Conservation (phyloP, 805 yeast species). For the Metschnikowia lachancei region DNA sequence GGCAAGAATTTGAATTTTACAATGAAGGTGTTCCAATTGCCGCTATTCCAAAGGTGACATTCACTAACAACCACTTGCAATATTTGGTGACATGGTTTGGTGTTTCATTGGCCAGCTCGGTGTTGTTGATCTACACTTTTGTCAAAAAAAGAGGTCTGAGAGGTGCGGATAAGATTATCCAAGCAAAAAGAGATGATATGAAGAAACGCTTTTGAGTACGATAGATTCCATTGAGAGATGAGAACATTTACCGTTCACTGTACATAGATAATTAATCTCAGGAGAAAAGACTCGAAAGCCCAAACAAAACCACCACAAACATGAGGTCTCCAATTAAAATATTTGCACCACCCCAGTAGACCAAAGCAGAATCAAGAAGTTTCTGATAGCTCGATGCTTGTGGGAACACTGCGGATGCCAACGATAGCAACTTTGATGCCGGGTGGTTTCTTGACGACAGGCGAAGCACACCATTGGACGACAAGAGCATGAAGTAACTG, state of each 20-base stretch:
- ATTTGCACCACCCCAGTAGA: constrained; percentile 38
- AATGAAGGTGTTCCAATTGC: constrained; percentile 91
- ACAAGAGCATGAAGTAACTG: constrained; percentile 31
- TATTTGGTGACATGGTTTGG: constrained; percentile 96
- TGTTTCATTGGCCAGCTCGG: constrained; percentile 66
- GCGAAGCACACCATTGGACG: constrained; percentile 25
- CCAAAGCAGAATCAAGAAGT: constrained; percentile 27
- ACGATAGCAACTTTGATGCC: constrained; percentile 28
- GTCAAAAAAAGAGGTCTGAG: constrained; percentile 29
- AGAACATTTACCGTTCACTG: constrained; percentile 2
- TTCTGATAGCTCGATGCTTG: constrained; percentile 30
- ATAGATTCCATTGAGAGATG: neutral
- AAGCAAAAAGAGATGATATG: constrained; percentile 41
- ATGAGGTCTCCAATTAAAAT: constrained; percentile 39
- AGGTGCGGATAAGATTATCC: constrained; percentile 40
- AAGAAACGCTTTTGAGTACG: constrained; percentile 17
- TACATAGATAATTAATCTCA: constrained; percentile 7
- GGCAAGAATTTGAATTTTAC: constrained; percentile 53
- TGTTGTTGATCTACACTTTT: constrained; percentile 49
- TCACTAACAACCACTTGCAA: constrained; percentile 87
- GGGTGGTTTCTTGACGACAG: constrained; percentile 27
- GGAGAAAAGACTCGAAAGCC: constrained; percentile 28
- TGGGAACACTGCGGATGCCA: constrained; percentile 37
- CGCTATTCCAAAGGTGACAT: constrained; percentile 70
- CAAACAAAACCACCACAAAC: constrained; percentile 38